phyloP scores from a whole-genome alignment of 2,329 filamentous ascomycete species.

The Fusarium transvaalense region DNA sequence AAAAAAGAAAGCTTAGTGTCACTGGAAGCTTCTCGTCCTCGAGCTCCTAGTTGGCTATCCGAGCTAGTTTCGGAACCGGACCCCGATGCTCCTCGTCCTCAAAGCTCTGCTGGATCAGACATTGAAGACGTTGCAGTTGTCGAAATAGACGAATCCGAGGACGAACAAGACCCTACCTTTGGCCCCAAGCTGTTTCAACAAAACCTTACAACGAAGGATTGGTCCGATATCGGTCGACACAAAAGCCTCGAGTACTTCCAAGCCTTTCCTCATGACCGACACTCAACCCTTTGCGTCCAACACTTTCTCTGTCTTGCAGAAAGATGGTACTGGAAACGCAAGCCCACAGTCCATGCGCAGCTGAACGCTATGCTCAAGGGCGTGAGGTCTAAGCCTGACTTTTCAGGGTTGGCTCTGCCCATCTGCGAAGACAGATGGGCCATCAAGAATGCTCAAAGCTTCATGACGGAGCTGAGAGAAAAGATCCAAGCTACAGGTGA shows the following conservation, averaged over 20 bases:
- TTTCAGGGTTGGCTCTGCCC: conserved; percentile 24
- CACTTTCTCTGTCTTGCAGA: conserved; percentile 33
- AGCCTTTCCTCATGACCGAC: conserved; percentile 37
- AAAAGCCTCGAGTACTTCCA: conserved; percentile 31
- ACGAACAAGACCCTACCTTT: background rate
- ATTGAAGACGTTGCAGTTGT: background rate
- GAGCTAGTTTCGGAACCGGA: background rate
- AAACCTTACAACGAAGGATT: background rate
- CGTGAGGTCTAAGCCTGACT: conserved; percentile 1
- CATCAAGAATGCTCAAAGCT: conserved; percentile 7
- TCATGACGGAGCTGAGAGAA: background rate
- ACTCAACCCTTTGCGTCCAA: conserved; percentile 27
- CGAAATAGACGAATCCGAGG: background rate
- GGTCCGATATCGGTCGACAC: background rate
- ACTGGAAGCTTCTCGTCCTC: background rate
- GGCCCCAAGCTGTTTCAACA: conserved; percentile 24
- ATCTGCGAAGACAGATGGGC: conserved; percentile 17
- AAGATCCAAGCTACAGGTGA: background rate
- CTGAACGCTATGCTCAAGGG: background rate
- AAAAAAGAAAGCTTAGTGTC: background rate
- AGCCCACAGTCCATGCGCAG: conserved; percentile 3
- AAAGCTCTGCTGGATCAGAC: background rate
- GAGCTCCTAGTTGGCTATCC: background rate
- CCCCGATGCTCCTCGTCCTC: background rate
- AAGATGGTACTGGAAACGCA: conserved; percentile 27